These are phyloP conservation scores for Pythium coloratum DNA, from an alignment of 352 stramenopile species.

Conservation along the genomic window DNA sequence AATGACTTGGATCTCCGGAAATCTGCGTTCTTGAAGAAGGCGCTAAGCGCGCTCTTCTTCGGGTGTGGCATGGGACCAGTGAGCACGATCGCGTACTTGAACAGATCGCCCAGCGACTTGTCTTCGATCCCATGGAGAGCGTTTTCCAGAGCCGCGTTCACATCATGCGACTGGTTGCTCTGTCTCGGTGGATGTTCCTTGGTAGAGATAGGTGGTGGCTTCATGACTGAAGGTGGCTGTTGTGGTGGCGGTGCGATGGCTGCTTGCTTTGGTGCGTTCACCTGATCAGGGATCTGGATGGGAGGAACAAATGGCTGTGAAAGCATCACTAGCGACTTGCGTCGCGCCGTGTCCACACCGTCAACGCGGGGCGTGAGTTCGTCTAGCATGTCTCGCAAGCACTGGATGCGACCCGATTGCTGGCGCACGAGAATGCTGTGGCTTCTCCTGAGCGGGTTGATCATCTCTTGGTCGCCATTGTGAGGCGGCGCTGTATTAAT, in stretches of 20 bases:
- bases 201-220: not conserved
- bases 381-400: slow-evolving; percentile 31
- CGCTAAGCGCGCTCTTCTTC: slow-evolving; percentile 33
- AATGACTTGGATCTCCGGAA: slow-evolving; percentile 36
- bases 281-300: not conserved
- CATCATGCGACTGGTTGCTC: not conserved
- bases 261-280: not conserved
- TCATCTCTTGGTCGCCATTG: not conserved
- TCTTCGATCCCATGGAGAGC: slow-evolving; percentile 38
- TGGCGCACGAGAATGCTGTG: slow-evolving; percentile 34
- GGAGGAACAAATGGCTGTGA: not conserved
- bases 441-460: slow-evolving; percentile 19
- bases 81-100: slow-evolving; percentile 74
- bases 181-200: slow-evolving; percentile 9
- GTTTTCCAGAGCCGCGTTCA: not conserved
- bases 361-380: slow-evolving; percentile 24
- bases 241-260: not conserved
- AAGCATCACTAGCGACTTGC: slow-evolving; percentile 12
- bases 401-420: slow-evolving; percentile 32
- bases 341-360: slow-evolving; percentile 5
- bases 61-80: slow-evolving; percentile 45
- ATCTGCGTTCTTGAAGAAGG: slow-evolving; percentile 46
- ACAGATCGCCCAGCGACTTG: slow-evolving; percentile 49
- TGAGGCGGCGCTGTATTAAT: not conserved
- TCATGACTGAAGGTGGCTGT: not conserved